Base-by-base conservation (phyloP, 306 rosid genomes). In the Rubus parviflorus region DNA sequence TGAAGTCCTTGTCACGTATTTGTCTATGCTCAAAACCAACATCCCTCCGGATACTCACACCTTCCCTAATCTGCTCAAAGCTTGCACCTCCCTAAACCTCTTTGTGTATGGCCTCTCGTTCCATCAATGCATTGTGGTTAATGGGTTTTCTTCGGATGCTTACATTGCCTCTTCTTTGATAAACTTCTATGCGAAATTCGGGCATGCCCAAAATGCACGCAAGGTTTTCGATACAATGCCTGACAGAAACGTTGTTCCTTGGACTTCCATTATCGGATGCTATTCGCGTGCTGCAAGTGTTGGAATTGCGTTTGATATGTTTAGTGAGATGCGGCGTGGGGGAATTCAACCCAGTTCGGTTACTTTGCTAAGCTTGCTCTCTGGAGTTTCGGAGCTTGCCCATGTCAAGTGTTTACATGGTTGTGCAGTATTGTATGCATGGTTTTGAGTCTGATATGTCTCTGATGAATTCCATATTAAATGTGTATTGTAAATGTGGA, bases 231-330 rank as follows among this genome's bases (percentile, higher is more conserved):
- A 90, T 41, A 71, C 56, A 66, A 90, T 92, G 97, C 87, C 90
- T 38, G 84, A 77, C 3, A 90, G 85, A 41, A 87, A 90, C 43
- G 88, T 92, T 68, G 95, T 92, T 67, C 95, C 97, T 72, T 92
- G 95, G 93, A 92, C 97, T 38, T 80, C 90, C n/a, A 82, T 92
- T 51, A 92, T 92, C 6, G 95, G 97, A 76, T 90, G 87, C 78
- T 87, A 87, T 82, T 84, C 93, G 2, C 82, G 80, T 20, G 37
- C 22, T 6, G 85, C 87, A 65, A 60, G 51, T 65, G 72, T 70
- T 69, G n/a, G 61, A 38, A 70, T 77, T 57, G 90, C 88, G 2
- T 87, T 83, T 75, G 82, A 61, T 46, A 65, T 88, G 86, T 87
- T 87, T 51, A 57, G 68, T 47, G 78, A 83, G 73, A 90, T 87